Evolutionary conservation across 345 rosid species (phyloP), one percentile per base, ranked within the genome.

Genomic region (Arabidopsis arenosa): DNA sequence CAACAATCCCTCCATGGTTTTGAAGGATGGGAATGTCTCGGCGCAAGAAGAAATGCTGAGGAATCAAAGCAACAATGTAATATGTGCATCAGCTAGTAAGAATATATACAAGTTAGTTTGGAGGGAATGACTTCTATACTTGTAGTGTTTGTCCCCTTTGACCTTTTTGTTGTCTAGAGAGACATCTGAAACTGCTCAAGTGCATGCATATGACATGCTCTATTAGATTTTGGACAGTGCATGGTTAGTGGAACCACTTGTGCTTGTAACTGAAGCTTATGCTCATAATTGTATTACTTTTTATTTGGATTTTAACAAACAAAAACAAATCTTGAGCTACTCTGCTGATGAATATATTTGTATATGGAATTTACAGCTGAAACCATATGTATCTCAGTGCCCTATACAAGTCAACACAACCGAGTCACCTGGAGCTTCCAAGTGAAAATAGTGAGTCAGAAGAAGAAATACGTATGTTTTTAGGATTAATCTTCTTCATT

Each of bases 351-450:
- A 39, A 15, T 9, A n/a, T 9, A 17, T 75, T 21, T 21, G 23
- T 21, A 14, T 47, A 18, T 60, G 15, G 14, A 9, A 49, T 6
- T 60, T 49, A 14, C 68, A 75, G 74, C 63, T 67, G 45, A 75
- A 75, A 67, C 79, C 79, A 59, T 75, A 75, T 12, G 78, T 66
- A 37, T 75, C 73, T 75, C 73, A 66, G 30, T 75, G 79, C 17
- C 47, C 68, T 49, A 2, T 76, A n/a, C 35, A 67, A 9, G 80
- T 60, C 35, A 60, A 68, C 66, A 61, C 65, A 61, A 43, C 63
- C 5, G 73, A 18, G 15, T 75, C 67, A 75, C 32, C 55, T 10
- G 69, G 21, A 68, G 57, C 64, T 53, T 76, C 75, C 64, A 68
- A 76, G 70, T 76, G 75, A 60, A 15, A 10, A 67, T 5, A n/a